Evolutionary conservation across 2,329 filamentous ascomycete genomes (phyloP).

Genomic region (Pseudomassariella vexata): DNA sequence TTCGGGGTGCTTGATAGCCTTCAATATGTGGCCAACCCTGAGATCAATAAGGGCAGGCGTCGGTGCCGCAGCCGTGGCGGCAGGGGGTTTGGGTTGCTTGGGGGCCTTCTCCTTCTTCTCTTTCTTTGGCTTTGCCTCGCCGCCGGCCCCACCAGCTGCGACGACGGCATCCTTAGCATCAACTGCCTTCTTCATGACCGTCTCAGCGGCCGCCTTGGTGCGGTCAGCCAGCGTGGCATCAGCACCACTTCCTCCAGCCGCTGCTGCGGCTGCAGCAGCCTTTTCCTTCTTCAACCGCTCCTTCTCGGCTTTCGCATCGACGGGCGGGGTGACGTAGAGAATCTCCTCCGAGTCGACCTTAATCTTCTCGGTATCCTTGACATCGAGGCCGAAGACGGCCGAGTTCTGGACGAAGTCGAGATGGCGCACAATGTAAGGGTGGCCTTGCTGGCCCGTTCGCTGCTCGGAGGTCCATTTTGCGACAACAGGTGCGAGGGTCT

Average conservation of each 20-base stretch:
- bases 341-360: constrained; percentile 73
- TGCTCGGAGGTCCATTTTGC: constrained; percentile 77
- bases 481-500: constrained; percentile 69
- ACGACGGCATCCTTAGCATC: constrained; percentile 9
- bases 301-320: constrained; percentile 92
- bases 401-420: constrained; percentile 95
- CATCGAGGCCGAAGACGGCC: constrained; percentile 62
- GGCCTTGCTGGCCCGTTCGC: constrained; percentile 82
- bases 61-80: constrained; percentile 68
- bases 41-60: constrained; percentile 88
- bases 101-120: constrained; percentile 88
- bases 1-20: constrained; percentile 91
- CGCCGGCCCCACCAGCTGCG: constrained; percentile 29
- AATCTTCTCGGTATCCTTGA: constrained; percentile 71
- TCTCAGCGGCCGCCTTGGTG: constrained; percentile 54
- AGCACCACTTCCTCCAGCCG: constrained; percentile 37
- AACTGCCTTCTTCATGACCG: constrained; percentile 37
- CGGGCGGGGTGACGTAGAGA: constrained; percentile 79
- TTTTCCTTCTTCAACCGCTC: constrained; percentile 96
- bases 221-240: constrained; percentile 48
- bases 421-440: constrained; percentile 85
- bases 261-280: constrained; percentile 58
- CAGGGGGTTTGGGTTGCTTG: constrained; percentile 63
- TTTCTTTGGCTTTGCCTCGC: constrained; percentile 55
- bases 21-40: constrained; percentile 93